These are phyloP conservation scores for Aureococcus anophagefferens DNA, from an alignment of 108 stramenopile genomes.

Conservation along the genomic window DNA sequence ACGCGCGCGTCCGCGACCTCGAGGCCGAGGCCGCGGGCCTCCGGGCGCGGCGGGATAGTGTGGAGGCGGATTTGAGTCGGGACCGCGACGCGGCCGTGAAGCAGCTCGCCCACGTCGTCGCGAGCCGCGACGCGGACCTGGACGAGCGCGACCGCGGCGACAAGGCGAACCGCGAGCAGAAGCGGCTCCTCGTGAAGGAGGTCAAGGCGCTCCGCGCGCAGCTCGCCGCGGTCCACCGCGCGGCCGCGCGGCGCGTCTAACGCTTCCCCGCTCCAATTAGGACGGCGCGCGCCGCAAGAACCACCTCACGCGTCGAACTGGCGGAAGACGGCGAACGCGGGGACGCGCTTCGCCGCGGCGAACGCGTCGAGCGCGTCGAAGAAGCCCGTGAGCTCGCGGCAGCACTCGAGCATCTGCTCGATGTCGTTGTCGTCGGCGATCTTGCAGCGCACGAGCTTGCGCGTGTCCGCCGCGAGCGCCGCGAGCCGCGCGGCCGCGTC, in stretches of 20 bases:
- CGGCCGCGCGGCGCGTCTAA: slow-evolving; percentile 33
- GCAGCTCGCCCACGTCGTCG: slow-evolving; percentile 52
- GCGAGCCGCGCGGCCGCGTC: too few species aligned
- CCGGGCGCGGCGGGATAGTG: background rate
- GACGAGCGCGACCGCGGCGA: slow-evolving; percentile 57
- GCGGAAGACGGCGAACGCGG: background rate
- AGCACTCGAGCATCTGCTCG: background rate
- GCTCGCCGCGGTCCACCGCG: slow-evolving; percentile 45
- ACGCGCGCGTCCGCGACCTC: slow-evolving; percentile 61
- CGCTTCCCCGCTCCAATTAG: too few species aligned
- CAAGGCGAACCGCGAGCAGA: slow-evolving; percentile 62
- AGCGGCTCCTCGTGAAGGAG: slow-evolving; percentile 73
- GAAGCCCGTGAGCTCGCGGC: background rate
- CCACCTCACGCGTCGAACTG: too few species aligned
- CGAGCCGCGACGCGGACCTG: slow-evolving; percentile 65
- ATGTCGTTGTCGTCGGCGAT: background rate
- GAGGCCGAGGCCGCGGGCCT: slow-evolving; percentile 29
- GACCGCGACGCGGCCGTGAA: slow-evolving; percentile 11
- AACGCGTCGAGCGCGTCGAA: background rate
- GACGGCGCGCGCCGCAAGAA: too few species aligned
- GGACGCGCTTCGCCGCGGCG: background rate
- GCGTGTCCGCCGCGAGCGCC: background rate
- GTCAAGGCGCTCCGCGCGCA: slow-evolving; percentile 65
- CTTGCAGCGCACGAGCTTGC: background rate
- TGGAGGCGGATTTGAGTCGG: background rate